Conservation (phyloP, 139 green algal genomes). For the Tetradesmus lagerheimii region DNA sequence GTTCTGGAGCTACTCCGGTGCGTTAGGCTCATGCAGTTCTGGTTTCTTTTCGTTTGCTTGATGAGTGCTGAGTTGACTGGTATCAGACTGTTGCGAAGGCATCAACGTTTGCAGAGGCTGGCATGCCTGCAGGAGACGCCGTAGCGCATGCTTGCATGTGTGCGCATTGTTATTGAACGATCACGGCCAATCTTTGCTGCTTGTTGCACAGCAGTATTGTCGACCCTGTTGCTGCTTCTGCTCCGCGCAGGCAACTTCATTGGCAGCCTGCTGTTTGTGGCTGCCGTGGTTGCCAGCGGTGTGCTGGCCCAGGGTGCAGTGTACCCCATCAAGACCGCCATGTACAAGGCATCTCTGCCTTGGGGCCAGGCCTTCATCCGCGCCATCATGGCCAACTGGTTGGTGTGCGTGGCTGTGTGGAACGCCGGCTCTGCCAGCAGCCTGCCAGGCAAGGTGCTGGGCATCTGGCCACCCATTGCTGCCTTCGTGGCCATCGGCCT, state of each 20-base stretch:
- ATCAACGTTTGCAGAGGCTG: no score
- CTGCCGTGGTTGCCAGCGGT: constrained; percentile 69
- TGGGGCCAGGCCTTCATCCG: constrained; percentile 73
- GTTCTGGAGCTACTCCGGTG: constrained; percentile 69
- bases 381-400: constrained; percentile 91
- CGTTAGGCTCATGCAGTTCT: not conserved
- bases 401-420: constrained; percentile 93
- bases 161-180: no score
- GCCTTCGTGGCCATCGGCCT: constrained; percentile 90
- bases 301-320: constrained; percentile 56
- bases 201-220: no score
- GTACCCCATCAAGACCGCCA: constrained; percentile 59
- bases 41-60: no score
- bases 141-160: no score
- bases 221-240: not conserved
- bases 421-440: constrained; percentile 71
- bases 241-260: constrained; percentile 87
- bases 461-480: constrained; percentile 78
- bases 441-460: constrained; percentile 87
- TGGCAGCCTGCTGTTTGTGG: constrained; percentile 76
- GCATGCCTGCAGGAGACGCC: no score
- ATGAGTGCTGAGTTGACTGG: no score
- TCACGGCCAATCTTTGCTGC: no score
- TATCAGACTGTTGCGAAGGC: no score
- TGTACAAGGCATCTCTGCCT: constrained; percentile 55